phyloP scores from a whole-genome alignment of 495 filamentous ascomycete genomes.

The Cercophora newfieldiana region DNA sequence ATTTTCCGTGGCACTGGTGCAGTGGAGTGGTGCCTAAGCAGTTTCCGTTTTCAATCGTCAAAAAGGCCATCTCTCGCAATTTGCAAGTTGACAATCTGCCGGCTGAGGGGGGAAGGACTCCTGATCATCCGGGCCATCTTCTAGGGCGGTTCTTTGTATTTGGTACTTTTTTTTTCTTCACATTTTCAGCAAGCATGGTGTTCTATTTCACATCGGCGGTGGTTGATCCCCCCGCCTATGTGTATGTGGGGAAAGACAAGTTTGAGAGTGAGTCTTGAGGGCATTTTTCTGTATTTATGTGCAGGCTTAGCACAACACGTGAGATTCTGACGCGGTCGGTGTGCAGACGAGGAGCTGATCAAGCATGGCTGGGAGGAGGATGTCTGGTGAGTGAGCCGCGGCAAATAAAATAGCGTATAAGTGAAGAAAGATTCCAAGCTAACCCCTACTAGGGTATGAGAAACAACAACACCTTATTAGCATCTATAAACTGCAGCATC shows the following conservation, averaged over 20 bases:
- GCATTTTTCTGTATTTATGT: neutral
- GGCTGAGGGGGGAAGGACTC: neutral
- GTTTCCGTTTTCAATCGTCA: neutral
- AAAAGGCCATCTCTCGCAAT: neutral
- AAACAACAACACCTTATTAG: neutral
- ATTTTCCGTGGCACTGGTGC: slow-evolving; percentile 1
- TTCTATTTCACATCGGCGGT: slow-evolving; percentile 91
- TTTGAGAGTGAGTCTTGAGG: slow-evolving; percentile 79
- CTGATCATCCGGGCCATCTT: neutral
- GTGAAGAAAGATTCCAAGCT: neutral
- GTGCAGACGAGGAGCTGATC: slow-evolving; percentile 90
- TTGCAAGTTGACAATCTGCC: neutral
- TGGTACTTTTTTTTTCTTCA: neutral
- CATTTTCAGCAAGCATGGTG: slow-evolving; percentile 62
- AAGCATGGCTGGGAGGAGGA: slow-evolving; percentile 91
- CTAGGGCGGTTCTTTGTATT: neutral
- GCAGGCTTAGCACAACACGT: neutral
- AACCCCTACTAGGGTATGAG: slow-evolving; percentile 12
- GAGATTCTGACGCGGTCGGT: slow-evolving; percentile 24
- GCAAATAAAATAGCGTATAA: neutral
- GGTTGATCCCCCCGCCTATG: slow-evolving; percentile 68
- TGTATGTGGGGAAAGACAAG: slow-evolving; percentile 99
- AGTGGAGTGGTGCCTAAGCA: neutral
- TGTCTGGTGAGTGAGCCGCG: slow-evolving; percentile 68
- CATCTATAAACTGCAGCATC: neutral